Evolutionary conservation across 192 early-diverging fungal species (phyloP), one percentile per base, ranked within the genome.

Genomic region (Spizellomyces sp.): DNA sequence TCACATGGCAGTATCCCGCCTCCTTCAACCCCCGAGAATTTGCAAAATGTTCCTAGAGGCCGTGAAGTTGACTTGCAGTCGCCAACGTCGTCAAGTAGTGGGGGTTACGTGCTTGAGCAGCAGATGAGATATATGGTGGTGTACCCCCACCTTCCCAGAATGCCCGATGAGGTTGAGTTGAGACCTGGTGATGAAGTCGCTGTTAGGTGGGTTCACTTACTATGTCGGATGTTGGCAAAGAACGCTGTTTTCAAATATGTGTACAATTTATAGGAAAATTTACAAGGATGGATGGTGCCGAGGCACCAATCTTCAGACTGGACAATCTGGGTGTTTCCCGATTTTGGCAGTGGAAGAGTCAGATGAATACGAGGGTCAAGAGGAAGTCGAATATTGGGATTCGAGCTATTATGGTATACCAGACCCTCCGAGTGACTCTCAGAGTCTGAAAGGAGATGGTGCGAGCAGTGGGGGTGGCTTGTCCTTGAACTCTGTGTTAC

Each of bases 271-370:
- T 36, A 36, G 47, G n/a, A 75, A 75, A 42, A 64, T 75, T 12
- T 75, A 75, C 67, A n/a, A 55, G 27, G 74, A 75, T 44, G 74
- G 74, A 12, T 75, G 74, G 74, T 68, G 67, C 42, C 58, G 74
- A 8, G 74, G 74, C 15, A 70, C 52, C 5, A 75, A 75, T 45
- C 61, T 75, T 8, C 14, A 45, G 8, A 69, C 74, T 9, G 60
- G 61, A 19, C 41, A 67, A 6, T 54, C 47, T 6, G 74, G 74
- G 15, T 52, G 58, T 7, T 75, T 75, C 67, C 74, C 74, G 12
- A 48, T 75, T 9, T 57, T 75, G 9, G 74, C 74, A n/a, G 67
- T 75, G 9, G 74, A 75, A 45, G 66, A 69, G 14, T 54, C 50
- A n/a, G 17, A 12, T 2, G 50, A 1, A 54, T 54, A 54, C 17